phyloP scores from a whole-genome alignment of 495 filamentous ascomycete genomes.

The Aspergillus egyptiacus region DNA sequence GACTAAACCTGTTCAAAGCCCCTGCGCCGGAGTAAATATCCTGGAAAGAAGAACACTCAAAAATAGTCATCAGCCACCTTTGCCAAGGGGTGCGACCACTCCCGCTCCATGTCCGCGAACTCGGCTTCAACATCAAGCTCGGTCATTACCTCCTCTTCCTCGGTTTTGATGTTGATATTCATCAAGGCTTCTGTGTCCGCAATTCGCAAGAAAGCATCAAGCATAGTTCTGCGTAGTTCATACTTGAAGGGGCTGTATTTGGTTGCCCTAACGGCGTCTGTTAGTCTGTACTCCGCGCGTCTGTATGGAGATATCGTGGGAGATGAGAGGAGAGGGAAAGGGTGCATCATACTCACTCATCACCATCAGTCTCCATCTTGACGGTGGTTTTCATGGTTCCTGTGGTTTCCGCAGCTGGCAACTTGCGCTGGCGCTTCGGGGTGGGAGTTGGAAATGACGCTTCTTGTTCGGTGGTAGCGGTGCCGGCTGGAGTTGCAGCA shows the following conservation, averaged over 20 bases:
- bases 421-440: slow-evolving; percentile 21
- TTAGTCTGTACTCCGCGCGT: neutral
- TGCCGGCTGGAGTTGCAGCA: neutral
- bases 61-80: neutral
- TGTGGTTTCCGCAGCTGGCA: slow-evolving; percentile 7
- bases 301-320: neutral
- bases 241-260: neutral
- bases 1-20: no score
- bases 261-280: neutral
- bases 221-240: neutral
- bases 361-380: slow-evolving; percentile 7
- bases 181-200: neutral
- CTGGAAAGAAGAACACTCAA: neutral
- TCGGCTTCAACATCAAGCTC: neutral
- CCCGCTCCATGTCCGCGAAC: slow-evolving; percentile 3
- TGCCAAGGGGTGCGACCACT: neutral
- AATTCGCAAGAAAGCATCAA: neutral
- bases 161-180: neutral
- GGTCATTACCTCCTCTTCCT: slow-evolving; percentile 2
- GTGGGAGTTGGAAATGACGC: slow-evolving; percentile 10
- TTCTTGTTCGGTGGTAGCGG: neutral
- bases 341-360: slow-evolving; percentile 10
- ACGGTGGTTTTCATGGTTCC: slow-evolving; percentile 4
- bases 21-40: neutral
- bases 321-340: neutral